These are phyloP conservation scores for Cladosporium sp. DNA, from an alignment of 2,329 filamentous ascomycete species.

Conservation along the genomic window DNA sequence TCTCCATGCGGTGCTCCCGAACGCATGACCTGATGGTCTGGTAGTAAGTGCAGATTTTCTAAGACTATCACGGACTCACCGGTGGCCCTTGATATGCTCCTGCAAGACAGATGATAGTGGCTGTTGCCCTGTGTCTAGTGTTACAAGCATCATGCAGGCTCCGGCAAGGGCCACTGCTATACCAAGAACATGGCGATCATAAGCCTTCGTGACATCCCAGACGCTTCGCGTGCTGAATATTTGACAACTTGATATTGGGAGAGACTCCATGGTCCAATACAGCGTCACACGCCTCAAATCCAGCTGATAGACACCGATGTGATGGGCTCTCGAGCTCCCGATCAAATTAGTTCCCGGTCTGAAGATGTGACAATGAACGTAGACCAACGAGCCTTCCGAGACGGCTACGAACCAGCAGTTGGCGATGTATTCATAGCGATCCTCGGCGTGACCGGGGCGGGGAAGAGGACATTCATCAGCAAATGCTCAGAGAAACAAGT, in stretches of 20 bases:
- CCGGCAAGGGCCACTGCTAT: neutral
- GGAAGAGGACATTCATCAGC: conserved; percentile 39
- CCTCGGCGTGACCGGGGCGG: conserved; percentile 45
- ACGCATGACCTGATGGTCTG: conserved; percentile 2
- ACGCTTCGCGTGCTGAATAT: neutral
- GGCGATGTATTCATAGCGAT: conserved; percentile 36
- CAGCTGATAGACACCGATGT: neutral
- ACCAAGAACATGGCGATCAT: neutral
- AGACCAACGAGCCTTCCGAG: conserved; percentile 14
- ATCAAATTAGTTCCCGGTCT: neutral
- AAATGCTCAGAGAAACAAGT: conserved; percentile 22
- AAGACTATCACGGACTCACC: neutral
- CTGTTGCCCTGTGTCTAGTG: neutral
- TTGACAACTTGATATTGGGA: neutral
- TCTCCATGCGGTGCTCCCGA: neutral
- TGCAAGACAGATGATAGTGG: neutral
- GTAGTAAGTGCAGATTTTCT: neutral
- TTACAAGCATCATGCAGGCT: neutral
- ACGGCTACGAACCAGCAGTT: conserved; percentile 9
- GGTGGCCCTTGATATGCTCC: neutral
- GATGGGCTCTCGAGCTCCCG: neutral
- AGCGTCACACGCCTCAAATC: neutral
- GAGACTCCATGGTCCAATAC: neutral
- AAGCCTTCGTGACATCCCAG: neutral
- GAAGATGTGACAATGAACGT: neutral